Conservation (phyloP, 1,139 yeast species). For the Scheffersomyces parashehatae region DNA sequence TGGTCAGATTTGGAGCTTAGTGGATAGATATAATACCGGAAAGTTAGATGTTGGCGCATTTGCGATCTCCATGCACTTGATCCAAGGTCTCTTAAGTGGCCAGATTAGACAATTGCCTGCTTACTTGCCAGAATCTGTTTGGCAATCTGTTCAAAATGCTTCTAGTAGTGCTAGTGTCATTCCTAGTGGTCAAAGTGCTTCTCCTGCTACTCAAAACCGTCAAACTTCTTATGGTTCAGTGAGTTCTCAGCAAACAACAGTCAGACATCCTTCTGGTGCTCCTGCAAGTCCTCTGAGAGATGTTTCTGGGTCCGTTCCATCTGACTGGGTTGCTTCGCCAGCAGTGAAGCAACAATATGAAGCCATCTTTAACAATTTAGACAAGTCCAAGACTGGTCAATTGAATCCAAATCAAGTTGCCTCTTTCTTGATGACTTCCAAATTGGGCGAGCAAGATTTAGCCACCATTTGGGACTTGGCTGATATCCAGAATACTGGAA, state of each 20-base stretch:
- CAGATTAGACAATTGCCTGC: slow-evolving; percentile 67
- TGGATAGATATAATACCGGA: slow-evolving; percentile 76
- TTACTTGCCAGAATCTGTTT: slow-evolving; percentile 61
- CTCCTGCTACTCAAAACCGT: slow-evolving; percentile 20
- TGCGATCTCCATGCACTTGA: slow-evolving; percentile 91
- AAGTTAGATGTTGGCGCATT: slow-evolving; percentile 72
- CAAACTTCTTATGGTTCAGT: slow-evolving; percentile 48
- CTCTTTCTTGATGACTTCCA: slow-evolving; percentile 84
- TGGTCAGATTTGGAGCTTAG: slow-evolving; percentile 88
- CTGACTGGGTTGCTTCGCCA: slow-evolving; percentile 69
- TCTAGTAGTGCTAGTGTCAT: neutral
- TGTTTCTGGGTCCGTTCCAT: slow-evolving; percentile 9
- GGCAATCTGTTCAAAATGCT: slow-evolving; percentile 52
- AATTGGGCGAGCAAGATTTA: slow-evolving; percentile 77
- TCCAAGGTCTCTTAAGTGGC: slow-evolving; percentile 79
- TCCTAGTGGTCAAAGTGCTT: slow-evolving; percentile 8
- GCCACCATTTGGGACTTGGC: slow-evolving; percentile 95
- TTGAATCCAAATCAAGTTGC: slow-evolving; percentile 83
- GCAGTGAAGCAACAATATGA: slow-evolving; percentile 79
- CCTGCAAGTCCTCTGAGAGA: slow-evolving; percentile 12
- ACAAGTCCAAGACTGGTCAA: slow-evolving; percentile 60
- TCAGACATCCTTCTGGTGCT: slow-evolving; percentile 29
- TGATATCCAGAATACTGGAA: slow-evolving; percentile 85
- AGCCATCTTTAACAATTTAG: slow-evolving; percentile 73
- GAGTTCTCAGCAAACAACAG: slow-evolving; percentile 50